Conservation (phyloP, 2,329 filamentous ascomycete genomes). For the Trichophyton benhamiae region DNA sequence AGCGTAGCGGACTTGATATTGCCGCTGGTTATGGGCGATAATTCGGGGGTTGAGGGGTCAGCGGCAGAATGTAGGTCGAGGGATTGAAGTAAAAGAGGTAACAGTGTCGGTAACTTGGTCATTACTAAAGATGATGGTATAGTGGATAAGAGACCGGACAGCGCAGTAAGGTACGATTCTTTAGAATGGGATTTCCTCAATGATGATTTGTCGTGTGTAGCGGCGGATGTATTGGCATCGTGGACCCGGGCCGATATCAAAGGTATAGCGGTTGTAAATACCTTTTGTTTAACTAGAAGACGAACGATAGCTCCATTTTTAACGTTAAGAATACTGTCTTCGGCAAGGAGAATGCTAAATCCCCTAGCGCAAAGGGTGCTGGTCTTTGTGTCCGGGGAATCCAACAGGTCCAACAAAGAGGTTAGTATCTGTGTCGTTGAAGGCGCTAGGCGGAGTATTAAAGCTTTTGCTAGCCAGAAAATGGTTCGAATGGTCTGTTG, state of each 20-base stretch:
- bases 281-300: constrained; percentile 50
- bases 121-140: constrained; percentile 49
- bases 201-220: constrained; percentile 7
- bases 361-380: constrained; percentile 43
- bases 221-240: constrained; percentile 23
- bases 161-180: constrained; percentile 50
- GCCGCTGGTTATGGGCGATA: constrained; percentile 31
- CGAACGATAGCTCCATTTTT: constrained; percentile 51
- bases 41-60: constrained; percentile 14
- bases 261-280: constrained; percentile 49
- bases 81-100: constrained; percentile 50
- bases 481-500: constrained; percentile 40
- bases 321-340: constrained; percentile 49
- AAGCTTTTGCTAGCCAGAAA: constrained; percentile 50
- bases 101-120: constrained; percentile 44
- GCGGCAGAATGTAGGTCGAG: constrained; percentile 39
- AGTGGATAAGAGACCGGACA: constrained; percentile 49
- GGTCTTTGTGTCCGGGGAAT: constrained; percentile 33
- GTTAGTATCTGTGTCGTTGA: constrained; percentile 40
- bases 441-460: constrained; percentile 43
- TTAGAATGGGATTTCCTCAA: constrained; percentile 28
- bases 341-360: constrained; percentile 47
- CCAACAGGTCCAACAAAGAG: constrained; percentile 36
- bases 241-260: constrained; percentile 43
- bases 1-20: constrained; percentile 50